Evolutionary conservation across 345 rosid genomes (phyloP).

Genomic region (Eucalyptus dawsonii): DNA sequence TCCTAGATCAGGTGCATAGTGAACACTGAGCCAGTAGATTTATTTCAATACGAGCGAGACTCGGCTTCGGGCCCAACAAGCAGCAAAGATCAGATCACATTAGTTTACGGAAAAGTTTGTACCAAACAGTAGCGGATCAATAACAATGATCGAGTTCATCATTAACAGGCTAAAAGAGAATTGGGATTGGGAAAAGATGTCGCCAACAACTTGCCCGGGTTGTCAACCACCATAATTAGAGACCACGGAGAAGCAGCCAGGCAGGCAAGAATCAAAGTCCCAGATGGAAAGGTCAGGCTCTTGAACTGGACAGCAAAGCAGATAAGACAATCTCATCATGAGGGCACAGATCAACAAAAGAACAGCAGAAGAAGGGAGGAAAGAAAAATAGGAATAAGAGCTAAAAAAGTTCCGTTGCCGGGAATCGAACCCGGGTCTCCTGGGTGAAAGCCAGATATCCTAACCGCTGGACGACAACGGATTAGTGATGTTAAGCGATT

Average conservation of each 20-base stretch:
- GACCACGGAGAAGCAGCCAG: not conserved
- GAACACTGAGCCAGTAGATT: not conserved
- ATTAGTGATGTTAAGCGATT: rapidly evolving
- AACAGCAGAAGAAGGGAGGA: not conserved
- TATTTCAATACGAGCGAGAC: not conserved
- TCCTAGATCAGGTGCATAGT: not conserved
- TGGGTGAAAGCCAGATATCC: slow-evolving; percentile 98
- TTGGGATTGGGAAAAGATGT: not conserved
- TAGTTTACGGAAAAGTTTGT: not conserved
- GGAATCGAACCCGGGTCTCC: slow-evolving; percentile 98
- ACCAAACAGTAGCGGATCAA: not conserved
- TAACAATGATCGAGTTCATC: not conserved
- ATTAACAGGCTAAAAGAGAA: not conserved
- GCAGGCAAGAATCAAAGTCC: not conserved
- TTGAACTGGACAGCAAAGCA: not conserved
- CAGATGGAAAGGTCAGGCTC: not conserved
- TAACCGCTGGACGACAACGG: slow-evolving; percentile 97
- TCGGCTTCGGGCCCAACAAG: not conserved
- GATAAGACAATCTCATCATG: not conserved
- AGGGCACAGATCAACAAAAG: not conserved
- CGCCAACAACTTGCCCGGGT: not conserved
- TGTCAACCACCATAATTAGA: not conserved
- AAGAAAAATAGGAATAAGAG: too few relatives aligned
- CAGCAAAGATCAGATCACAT: not conserved
- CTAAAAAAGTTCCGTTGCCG: slow-evolving; percentile 45